These are phyloP conservation scores for Russula foetens DNA, from an alignment of 768 basidiomycete species.

Conservation along the genomic window DNA sequence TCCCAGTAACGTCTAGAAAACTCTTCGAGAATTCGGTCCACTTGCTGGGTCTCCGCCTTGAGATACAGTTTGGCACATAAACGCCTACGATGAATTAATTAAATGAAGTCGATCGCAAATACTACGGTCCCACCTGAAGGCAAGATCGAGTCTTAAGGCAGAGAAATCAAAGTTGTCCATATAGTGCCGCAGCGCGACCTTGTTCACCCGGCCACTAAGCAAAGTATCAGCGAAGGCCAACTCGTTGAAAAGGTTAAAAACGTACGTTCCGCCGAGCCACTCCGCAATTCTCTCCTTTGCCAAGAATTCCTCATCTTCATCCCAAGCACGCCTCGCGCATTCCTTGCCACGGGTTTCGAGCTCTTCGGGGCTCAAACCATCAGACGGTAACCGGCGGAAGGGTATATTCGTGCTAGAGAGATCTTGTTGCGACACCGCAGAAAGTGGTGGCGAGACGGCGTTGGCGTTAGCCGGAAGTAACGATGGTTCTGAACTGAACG, in stretches of 20 bases:
- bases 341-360: constrained; percentile 59
- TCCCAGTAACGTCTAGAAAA: constrained; percentile 90
- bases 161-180: constrained; percentile 86
- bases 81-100: constrained; percentile 39
- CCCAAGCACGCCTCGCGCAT: constrained; percentile 72
- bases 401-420: constrained; percentile 42
- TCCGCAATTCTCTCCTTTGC: constrained; percentile 90
- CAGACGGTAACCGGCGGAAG: constrained; percentile 36
- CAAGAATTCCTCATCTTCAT: constrained; percentile 79
- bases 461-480: constrained; percentile 51
- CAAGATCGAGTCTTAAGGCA: constrained; percentile 72
- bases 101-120: neutral
- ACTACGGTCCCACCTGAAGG: constrained; percentile 58
- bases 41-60: constrained; percentile 95
- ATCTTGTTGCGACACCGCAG: constrained; percentile 44
- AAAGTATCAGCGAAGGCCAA: neutral
- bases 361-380: constrained; percentile 32
- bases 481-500: constrained; percentile 80
- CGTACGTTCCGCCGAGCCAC: constrained; percentile 90
- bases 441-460: constrained; percentile 22
- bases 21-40: constrained; percentile 90
- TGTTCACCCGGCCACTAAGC: constrained; percentile 66
- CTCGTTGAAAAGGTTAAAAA: constrained; percentile 21
- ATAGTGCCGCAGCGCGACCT: constrained; percentile 67
- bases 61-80: constrained; percentile 89